Evolutionary conservation across 257 asterid species (phyloP).

Genomic region (Petunia secreta): DNA sequence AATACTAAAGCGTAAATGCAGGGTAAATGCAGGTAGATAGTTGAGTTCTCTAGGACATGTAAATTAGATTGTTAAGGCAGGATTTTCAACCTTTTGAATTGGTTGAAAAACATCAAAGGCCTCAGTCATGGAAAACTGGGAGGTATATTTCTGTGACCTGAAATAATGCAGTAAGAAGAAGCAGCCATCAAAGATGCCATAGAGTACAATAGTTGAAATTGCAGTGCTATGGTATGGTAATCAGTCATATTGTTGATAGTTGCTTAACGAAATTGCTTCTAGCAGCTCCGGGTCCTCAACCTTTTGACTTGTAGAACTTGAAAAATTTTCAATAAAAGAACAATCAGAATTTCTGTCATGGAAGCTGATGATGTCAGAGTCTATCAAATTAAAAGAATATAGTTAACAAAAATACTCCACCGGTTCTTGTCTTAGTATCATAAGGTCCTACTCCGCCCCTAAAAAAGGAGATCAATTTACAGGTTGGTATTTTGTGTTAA

Average conservation of each 20-base stretch:
- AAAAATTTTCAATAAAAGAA: constrained; percentile 28
- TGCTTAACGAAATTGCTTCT: constrained; percentile 94
- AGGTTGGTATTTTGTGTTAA: neutral
- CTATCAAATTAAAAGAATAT: too few species aligned
- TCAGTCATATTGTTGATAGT: constrained; percentile 87
- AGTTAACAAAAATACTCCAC: neutral
- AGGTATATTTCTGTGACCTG: constrained; percentile 80
- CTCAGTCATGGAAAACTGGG: constrained; percentile 85
- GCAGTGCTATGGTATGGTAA: constrained; percentile 80
- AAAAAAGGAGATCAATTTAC: neutral
- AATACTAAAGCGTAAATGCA: neutral
- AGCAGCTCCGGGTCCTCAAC: constrained; percentile 91
- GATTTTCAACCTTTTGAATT: constrained; percentile 48
- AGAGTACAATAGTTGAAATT: constrained; percentile 12
- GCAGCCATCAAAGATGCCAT: constrained; percentile 24
- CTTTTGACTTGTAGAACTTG: constrained; percentile 88
- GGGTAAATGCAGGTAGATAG: neutral
- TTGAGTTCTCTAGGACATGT: neutral
- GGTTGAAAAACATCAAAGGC: constrained; percentile 78
- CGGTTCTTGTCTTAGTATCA: constrained; percentile 25
- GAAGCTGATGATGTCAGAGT: too few species aligned
- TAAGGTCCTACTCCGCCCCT: constrained; percentile 30
- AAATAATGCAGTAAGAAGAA: constrained; percentile 29
- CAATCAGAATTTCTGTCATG: neutral
- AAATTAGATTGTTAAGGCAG: neutral